Evolutionary conservation across 495 filamentous ascomycete genomes (phyloP).

Genomic region (Hyaloscypha finlandica): DNA sequence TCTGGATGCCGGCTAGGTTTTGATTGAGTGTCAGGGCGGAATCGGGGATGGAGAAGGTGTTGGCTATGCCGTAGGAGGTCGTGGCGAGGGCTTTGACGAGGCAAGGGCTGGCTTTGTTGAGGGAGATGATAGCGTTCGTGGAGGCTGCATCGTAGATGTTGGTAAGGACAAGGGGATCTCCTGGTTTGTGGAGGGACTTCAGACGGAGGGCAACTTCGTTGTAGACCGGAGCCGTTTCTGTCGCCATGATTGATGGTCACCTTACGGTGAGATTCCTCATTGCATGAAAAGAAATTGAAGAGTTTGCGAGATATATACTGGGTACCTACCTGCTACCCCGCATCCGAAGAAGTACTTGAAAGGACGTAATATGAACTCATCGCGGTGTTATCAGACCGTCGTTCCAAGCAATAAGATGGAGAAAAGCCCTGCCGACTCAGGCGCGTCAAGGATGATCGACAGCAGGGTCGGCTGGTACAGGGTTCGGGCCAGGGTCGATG

Average conservation of each 20-base stretch:
- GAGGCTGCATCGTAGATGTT: slow-evolving; percentile 54
- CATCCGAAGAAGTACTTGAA: not conserved
- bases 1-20: slow-evolving; percentile 36
- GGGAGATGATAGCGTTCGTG: slow-evolving; percentile 43
- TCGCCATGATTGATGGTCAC: not conserved
- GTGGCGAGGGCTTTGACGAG: slow-evolving; percentile 49
- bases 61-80: slow-evolving; percentile 53
- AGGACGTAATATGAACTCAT: not conserved
- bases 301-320: not conserved
- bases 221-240: not conserved
- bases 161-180: slow-evolving; percentile 50
- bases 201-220: not conserved
- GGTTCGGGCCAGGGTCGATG: not conserved
- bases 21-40: slow-evolving; percentile 40
- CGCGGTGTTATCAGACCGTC: not conserved
- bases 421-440: not conserved
- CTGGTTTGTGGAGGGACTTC: slow-evolving; percentile 47
- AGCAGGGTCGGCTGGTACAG: not conserved
- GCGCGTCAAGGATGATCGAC: not conserved
- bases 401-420: not conserved
- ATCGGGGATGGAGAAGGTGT: slow-evolving; percentile 44
- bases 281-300: not conserved
- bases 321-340: not conserved
- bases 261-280: no score
- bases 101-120: slow-evolving; percentile 31